These are phyloP conservation scores for Scheffersomyces parashehatae DNA, from an alignment of 1,139 yeast genomes.

Conservation along the genomic window DNA sequence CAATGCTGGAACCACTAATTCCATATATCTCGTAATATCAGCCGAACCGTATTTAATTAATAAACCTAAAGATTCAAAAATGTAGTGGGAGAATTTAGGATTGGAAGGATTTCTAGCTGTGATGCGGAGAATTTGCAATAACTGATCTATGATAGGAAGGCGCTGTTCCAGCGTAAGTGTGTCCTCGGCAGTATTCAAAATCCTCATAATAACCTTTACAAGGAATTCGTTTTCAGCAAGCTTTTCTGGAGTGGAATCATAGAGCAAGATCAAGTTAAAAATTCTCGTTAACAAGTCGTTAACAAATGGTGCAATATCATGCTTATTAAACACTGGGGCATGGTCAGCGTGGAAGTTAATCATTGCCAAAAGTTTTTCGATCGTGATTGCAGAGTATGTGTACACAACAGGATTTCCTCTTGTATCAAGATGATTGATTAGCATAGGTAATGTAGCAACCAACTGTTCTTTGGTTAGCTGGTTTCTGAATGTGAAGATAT, in stretches of 20 bases:
- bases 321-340: constrained; percentile 63
- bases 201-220: constrained; percentile 86
- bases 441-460: constrained; percentile 74
- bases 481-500: constrained; percentile 85
- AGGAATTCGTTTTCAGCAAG: constrained; percentile 93
- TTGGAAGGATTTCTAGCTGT: constrained; percentile 91
- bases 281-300: constrained; percentile 60
- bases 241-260: constrained; percentile 74
- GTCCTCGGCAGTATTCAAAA: constrained; percentile 74
- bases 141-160: constrained; percentile 57
- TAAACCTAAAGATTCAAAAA: constrained; percentile 85
- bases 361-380: constrained; percentile 83
- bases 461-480: constrained; percentile 88
- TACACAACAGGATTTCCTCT: constrained; percentile 75
- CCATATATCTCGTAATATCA: constrained; percentile 51
- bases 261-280: constrained; percentile 63
- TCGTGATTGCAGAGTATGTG: constrained; percentile 90
- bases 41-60: constrained; percentile 55
- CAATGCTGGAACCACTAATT: constrained; percentile 64
- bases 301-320: constrained; percentile 57
- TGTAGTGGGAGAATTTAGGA: constrained; percentile 87
- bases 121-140: constrained; percentile 65
- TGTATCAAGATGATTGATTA: constrained; percentile 64
- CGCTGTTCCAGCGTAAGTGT: constrained; percentile 37
- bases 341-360: constrained; percentile 51